Conservation (phyloP, 805 yeast genomes). For the Kregervanrija delftensis region DNA sequence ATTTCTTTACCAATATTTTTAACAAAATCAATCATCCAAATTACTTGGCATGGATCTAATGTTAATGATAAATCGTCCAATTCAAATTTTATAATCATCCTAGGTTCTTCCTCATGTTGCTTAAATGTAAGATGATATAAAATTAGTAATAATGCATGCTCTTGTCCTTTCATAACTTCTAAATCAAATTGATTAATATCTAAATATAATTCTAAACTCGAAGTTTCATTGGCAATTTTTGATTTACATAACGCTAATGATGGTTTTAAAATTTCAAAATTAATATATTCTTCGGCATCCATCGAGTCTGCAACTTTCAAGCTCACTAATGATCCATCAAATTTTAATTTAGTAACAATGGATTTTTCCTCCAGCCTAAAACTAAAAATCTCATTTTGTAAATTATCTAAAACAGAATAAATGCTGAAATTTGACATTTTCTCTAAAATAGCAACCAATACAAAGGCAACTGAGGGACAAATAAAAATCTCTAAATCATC, state of each 20-base stretch:
- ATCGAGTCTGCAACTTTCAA: conserved; percentile 13
- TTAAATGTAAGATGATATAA: conserved; percentile 4
- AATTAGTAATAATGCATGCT: conserved; percentile 8
- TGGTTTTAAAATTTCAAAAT: conserved; percentile 29
- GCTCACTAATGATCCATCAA: conserved; percentile 40
- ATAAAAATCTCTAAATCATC: conserved; percentile 41
- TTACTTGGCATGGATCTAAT: conserved; percentile 14
- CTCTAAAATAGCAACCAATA: conserved; percentile 26
- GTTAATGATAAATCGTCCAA: conserved; percentile 13
- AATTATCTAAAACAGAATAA: conserved; percentile 49
- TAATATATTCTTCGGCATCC: conserved; percentile 20
- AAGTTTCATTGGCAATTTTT: conserved; percentile 5
- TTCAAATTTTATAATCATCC: conserved; percentile 7
- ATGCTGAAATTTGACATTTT: conserved; percentile 35
- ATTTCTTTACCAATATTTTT: conserved; percentile 3
- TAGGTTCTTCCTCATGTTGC: conserved; percentile 1
- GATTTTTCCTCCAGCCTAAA: conserved; percentile 15
- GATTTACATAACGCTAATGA: conserved; percentile 27
- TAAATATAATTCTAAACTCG: conserved; percentile 4
- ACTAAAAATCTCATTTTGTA: conserved; percentile 54
- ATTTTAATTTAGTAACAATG: conserved; percentile 35
- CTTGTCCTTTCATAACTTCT: conserved; percentile 5
- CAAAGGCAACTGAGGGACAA: conserved; percentile 31
- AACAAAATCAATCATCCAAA: conserved; percentile 15
- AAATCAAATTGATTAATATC: conserved; percentile 9